Percentiles rank a stretch among this genome's conserved stretches.
Conservation (phyloP, 106 monocot genomes). For the Alisma plantagoaquatica region DNA sequence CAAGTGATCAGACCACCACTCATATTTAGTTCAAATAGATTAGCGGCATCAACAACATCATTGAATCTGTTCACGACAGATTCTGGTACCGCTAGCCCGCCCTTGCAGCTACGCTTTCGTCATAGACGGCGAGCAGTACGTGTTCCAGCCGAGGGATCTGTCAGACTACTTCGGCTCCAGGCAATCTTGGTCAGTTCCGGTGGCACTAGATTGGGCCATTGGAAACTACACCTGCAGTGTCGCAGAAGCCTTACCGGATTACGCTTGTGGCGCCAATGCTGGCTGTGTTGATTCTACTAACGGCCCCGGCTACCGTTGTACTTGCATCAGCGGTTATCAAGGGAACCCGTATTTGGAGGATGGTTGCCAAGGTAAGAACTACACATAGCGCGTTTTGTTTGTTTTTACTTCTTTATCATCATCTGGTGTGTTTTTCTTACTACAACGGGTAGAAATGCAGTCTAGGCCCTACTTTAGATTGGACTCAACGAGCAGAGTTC, state of each 20-base stretch:
- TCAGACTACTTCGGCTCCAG: not conserved
- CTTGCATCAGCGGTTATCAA: not conserved
- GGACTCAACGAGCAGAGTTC: too few relatives aligned
- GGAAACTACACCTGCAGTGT: not conserved
- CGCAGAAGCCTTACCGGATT: not conserved
- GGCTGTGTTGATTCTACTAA: not conserved
- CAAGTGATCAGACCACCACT: too few relatives aligned
- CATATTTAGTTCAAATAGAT: too few relatives aligned
- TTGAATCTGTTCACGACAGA: too few relatives aligned
- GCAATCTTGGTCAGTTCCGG: conserved; percentile 3
- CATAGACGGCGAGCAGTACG: not conserved
- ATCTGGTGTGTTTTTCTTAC: too few relatives aligned
- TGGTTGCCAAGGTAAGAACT: not conserved
- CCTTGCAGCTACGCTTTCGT: too few relatives aligned
- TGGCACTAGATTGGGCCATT: not conserved
- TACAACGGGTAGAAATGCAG: too few relatives aligned
- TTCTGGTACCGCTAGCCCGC: too few relatives aligned
- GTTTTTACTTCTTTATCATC: too few relatives aligned
- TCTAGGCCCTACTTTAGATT: too few relatives aligned
- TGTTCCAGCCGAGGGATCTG: not conserved
- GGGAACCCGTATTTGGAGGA: not conserved
- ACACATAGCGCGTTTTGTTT: too few relatives aligned
- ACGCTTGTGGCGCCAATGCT: not conserved
- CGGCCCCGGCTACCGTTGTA: not conserved
- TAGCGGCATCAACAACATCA: too few relatives aligned